phyloP scores from a whole-genome alignment of 2,329 filamentous ascomycete species.

The Alternaria atra region DNA sequence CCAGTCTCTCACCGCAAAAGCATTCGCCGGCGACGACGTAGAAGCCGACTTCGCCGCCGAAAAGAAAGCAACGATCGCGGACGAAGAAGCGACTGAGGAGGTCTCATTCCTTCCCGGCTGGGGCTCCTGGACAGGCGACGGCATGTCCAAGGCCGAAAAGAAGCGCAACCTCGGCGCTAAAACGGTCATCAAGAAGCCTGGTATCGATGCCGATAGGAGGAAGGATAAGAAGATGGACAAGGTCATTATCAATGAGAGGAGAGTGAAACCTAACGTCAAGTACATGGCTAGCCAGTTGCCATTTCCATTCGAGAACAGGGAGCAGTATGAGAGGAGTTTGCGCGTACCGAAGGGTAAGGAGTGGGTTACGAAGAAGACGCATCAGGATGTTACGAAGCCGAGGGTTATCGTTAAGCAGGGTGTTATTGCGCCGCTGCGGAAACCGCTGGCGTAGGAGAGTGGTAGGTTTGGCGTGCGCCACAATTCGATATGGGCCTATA shows the following conservation, averaged over 20 bases:
- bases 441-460: constrained; percentile 64
- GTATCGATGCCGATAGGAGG: constrained; percentile 77
- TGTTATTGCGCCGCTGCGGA: constrained; percentile 88
- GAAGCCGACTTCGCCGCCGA: constrained; percentile 81
- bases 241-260: constrained; percentile 93
- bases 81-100: constrained; percentile 83
- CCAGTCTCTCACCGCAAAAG: constrained; percentile 76
- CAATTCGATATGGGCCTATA: not conserved
- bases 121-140: constrained; percentile 90
- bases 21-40: constrained; percentile 88
- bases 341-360: constrained; percentile 89
- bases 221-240: constrained; percentile 83
- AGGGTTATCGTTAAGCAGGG: constrained; percentile 91
- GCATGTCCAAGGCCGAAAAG: constrained; percentile 74
- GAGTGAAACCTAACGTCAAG: constrained; percentile 87
- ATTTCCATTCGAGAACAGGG: constrained; percentile 84
- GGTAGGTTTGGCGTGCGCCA: not conserved
- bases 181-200: constrained; percentile 71
- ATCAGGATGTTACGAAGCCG: constrained; percentile 89
- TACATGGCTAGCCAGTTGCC: constrained; percentile 87
- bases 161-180: constrained; percentile 63
- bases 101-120: constrained; percentile 92
- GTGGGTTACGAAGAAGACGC: constrained; percentile 95
- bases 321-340: constrained; percentile 90
- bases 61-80: constrained; percentile 74